A percentile compares a stretch with the other conserved stretches of the same genome.
Evolutionary conservation across 2,329 filamentous ascomycete species (phyloP).

Genomic region (Acrodontium crateriforme): DNA sequence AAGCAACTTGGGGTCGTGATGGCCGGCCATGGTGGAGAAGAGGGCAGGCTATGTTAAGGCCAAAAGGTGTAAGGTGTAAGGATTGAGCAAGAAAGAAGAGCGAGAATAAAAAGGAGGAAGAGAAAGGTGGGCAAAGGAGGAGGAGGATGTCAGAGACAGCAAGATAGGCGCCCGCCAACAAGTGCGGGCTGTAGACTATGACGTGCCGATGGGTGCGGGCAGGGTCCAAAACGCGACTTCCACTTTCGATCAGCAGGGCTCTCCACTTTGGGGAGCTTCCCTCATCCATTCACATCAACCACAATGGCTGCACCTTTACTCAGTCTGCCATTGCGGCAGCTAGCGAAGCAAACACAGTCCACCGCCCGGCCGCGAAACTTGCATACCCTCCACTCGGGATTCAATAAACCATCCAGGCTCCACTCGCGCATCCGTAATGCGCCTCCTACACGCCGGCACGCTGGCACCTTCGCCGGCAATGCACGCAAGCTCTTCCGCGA

Average conservation of each 20-base stretch:
- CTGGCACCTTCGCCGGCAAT: constrained; percentile 12
- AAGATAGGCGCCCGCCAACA: too few species aligned
- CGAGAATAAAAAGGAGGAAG: background rate
- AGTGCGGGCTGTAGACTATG: too few species aligned
- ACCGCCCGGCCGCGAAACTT: constrained; percentile 4
- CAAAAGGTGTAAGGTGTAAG: too few species aligned
- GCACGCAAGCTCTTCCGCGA: constrained; percentile 22
- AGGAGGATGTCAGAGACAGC: background rate
- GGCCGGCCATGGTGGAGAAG: constrained; percentile 29
- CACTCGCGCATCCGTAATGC: constrained; percentile 3
- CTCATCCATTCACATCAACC: too few species aligned
- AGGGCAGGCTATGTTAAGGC: background rate
- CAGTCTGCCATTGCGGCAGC: constrained; percentile 11
- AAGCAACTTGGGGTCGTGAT: constrained; percentile 42
- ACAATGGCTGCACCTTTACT: constrained; percentile 25
- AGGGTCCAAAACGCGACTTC: too few species aligned
- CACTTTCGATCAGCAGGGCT: too few species aligned
- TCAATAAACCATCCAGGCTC: too few species aligned
- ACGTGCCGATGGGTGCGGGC: too few species aligned
- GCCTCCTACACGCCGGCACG: constrained; percentile 4
- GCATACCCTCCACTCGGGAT: constrained; percentile 8
- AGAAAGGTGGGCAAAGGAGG: background rate
- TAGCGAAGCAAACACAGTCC: constrained; percentile 2
- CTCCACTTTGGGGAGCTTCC: too few species aligned
- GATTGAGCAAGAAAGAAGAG: too few species aligned